Base-by-base conservation (phyloP, 2,329 filamentous ascomycete genomes). In the Xylariales sp. region DNA sequence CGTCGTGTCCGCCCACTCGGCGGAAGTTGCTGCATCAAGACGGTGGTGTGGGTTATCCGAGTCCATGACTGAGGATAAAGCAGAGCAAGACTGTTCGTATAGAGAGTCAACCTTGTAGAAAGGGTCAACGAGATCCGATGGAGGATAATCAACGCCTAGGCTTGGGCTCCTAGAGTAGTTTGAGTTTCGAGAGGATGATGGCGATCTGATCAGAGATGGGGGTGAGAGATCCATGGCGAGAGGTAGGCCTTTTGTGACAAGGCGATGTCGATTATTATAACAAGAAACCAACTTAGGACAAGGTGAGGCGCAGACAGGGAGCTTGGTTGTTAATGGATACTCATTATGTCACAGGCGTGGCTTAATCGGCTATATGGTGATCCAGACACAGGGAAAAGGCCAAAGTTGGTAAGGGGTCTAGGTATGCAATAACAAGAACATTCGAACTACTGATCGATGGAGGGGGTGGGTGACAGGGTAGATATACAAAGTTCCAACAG, bases 221-320 rank as follows among this genome's bases (percentile, higher is more conserved):
- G 84, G 84, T 77, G 83, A 83, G 72, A 82, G 79, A 76, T 85
- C 83, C 84, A 86, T 86, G 78, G 56, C 62, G 71, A 65, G 62
- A 62, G 59, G 46, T 39, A 49, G 34, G 60, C 49, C 50, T 55
- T 46, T 12, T n/a, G 54, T 61, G 62, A 62, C 28, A 53, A 66
- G 65, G 62, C 41, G 65, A 65, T 14, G 65, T 58, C 66, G 62
- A 58, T 59, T 64, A 64, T 70, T 69, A 67, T 69, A 69, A 62
- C 48, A 57, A 62, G 45, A 28, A 63, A 50, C 58, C 61, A 64
- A 68, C 62, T 60, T 56, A n/a, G 41, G 41, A 56, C 59, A 55
- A 54, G 41, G 58, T 57, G 67, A 69, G 65, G 69, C 63, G 64
- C 60, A 66, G 69, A 60, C 52, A 49, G 55, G 45, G 28, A 60